Conservation (phyloP, 176 grass and related monocot genomes). For the Oryza punctata region DNA sequence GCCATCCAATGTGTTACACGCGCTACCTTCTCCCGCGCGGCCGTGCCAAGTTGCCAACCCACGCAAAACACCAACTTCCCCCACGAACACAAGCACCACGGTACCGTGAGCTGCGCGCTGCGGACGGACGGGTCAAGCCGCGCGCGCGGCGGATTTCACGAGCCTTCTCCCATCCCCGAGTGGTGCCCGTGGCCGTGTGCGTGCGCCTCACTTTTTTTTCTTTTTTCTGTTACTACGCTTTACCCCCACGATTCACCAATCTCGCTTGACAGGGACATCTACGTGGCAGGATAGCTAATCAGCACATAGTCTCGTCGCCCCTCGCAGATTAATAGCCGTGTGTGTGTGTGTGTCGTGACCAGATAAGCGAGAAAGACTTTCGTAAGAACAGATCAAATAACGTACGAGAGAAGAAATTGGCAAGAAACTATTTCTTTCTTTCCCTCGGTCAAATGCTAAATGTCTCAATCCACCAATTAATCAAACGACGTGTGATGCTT, state of each 20-base stretch:
- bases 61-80: not conserved
- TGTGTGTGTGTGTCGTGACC: not conserved
- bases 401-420: not conserved
- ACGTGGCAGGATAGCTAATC: not conserved
- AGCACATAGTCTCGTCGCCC: not conserved
- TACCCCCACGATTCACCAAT: not conserved
- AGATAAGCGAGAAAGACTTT: not conserved
- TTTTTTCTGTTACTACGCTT: not conserved
- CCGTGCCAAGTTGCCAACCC: not conserved
- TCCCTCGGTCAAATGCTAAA: not conserved
- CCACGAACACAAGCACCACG: not conserved
- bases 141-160: slow-evolving; percentile 18
- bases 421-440: not conserved
- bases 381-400: not conserved
- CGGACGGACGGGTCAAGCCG: too few relatives aligned
- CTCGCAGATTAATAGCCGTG: not conserved
- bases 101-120: too few relatives aligned
- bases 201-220: not conserved
- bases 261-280: not conserved
- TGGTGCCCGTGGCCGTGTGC: too few relatives aligned
- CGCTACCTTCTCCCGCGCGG: too few relatives aligned
- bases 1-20: too few relatives aligned
- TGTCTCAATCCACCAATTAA: not conserved
- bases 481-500: not conserved
- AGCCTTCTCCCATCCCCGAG: not conserved